phyloP scores from a whole-genome alignment of 306 rosid species.

The Dicorynia guianensis region DNA sequence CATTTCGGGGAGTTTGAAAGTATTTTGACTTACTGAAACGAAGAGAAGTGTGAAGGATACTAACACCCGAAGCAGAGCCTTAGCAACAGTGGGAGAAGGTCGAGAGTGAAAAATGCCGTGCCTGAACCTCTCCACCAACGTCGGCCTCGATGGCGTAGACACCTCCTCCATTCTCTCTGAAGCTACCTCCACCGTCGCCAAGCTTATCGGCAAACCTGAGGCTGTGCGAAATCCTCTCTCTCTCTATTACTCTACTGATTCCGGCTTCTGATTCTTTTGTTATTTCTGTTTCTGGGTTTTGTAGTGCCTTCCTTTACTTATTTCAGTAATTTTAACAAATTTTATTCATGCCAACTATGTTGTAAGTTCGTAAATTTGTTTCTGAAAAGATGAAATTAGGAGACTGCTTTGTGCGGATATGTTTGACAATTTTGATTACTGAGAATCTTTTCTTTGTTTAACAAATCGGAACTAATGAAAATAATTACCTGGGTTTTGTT shows the following conservation, averaged over 20 bases:
- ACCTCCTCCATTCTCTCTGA: constrained; percentile 73
- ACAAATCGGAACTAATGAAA: background rate
- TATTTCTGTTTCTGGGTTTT: background rate
- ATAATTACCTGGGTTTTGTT: background rate
- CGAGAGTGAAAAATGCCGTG: constrained; percentile 62
- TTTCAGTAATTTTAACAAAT: background rate
- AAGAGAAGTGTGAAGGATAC: no score
- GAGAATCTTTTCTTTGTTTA: background rate
- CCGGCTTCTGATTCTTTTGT: background rate
- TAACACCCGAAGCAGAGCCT: no score
- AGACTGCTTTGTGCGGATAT: no score
- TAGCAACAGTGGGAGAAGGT: no score
- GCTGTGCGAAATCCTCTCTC: constrained; percentile 47
- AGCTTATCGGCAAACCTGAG: constrained; percentile 67
- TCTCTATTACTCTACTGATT: background rate
- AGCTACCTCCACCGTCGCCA: constrained; percentile 71
- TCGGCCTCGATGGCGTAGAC: constrained; percentile 62
- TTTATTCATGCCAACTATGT: background rate
- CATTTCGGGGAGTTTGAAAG: background rate
- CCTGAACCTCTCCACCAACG: constrained; percentile 73
- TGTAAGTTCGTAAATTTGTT: background rate
- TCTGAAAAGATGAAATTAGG: constrained; percentile 7
- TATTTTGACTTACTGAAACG: background rate
- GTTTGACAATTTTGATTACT: background rate
- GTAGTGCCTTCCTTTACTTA: no score